Percentiles rank a stretch among this genome's conserved stretches.
Evolutionary conservation across 192 early-diverging fungal genomes (phyloP).

Genomic region (Spizellomyces sp.): DNA sequence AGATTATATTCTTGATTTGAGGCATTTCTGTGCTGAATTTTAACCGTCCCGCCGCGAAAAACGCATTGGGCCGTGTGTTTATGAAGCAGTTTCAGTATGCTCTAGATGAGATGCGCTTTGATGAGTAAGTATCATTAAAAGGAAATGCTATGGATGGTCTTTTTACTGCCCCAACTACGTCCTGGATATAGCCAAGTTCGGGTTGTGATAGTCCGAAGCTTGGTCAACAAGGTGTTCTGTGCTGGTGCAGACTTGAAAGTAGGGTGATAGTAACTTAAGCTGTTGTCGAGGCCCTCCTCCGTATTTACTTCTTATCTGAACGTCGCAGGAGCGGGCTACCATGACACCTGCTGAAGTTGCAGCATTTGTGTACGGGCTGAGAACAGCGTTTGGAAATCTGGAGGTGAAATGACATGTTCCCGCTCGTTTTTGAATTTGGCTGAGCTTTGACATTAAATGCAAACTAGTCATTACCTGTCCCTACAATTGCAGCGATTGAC

Average conservation of each 20-base stretch:
- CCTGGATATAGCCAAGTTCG: conserved; percentile 56
- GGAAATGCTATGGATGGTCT: background rate
- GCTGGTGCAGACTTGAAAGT: conserved; percentile 94
- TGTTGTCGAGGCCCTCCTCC: too few species aligned
- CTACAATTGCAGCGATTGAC: conserved; percentile 93
- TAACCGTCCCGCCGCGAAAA: conserved; percentile 82
- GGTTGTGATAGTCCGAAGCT: conserved; percentile 79
- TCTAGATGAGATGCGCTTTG: conserved; percentile 65
- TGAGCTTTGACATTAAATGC: background rate
- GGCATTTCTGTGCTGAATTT: conserved; percentile 83
- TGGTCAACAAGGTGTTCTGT: conserved; percentile 85
- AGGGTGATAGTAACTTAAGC: background rate
- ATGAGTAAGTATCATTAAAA: conserved; percentile 48
- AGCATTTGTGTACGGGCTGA: conserved; percentile 78
- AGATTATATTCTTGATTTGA: background rate
- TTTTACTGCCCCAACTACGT: conserved; percentile 1
- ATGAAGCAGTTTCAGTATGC: conserved; percentile 69
- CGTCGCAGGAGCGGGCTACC: conserved; percentile 71
- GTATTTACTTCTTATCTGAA: background rate
- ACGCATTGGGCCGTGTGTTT: conserved; percentile 84
- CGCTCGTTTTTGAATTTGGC: conserved; percentile 12
- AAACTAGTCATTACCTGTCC: conserved; percentile 75
- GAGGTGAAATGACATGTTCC: conserved; percentile 44
- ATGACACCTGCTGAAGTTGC: conserved; percentile 80
- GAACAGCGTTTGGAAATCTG: conserved; percentile 77